These are phyloP conservation scores for Plantago elongata DNA, from an alignment of 257 asterid genomes.

Conservation along the genomic window DNA sequence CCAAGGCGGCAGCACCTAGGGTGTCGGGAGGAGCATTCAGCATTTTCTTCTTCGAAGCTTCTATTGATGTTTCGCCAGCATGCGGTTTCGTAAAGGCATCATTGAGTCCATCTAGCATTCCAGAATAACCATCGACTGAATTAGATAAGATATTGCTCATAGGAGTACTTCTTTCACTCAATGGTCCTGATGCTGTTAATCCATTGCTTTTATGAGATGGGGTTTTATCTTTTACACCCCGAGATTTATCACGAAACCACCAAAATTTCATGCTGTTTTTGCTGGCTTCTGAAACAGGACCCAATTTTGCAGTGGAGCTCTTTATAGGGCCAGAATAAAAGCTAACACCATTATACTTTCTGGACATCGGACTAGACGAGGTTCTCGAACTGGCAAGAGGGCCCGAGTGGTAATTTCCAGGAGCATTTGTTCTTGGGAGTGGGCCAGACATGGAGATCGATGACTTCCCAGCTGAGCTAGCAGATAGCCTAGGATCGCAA, in stretches of 20 bases:
- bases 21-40: slow-evolving; percentile 65
- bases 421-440: slow-evolving; percentile 37
- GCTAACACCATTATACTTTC: slow-evolving; percentile 27
- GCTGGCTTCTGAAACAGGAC: slow-evolving; percentile 38
- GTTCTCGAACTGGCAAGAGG: slow-evolving; percentile 43
- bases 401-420: slow-evolving; percentile 46
- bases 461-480: slow-evolving; percentile 34
- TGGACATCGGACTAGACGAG: slow-evolving; percentile 36
- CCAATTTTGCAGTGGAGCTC: slow-evolving; percentile 39
- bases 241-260: slow-evolving; percentile 57
- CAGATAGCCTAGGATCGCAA: slow-evolving; percentile 44
- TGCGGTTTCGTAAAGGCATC: slow-evolving; percentile 19
- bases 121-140: slow-evolving; percentile 17
- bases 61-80: slow-evolving; percentile 24
- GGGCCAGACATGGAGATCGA: slow-evolving; percentile 64
- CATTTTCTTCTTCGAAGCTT: slow-evolving; percentile 37
- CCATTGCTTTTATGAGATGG: slow-evolving; percentile 29
- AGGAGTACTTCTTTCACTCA: slow-evolving; percentile 36
- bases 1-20: slow-evolving; percentile 81
- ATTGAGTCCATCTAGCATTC: slow-evolving; percentile 22
- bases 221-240: slow-evolving; percentile 28
- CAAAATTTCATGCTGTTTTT: slow-evolving; percentile 44
- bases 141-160: slow-evolving; percentile 17
- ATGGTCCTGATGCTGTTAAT: slow-evolving; percentile 30
- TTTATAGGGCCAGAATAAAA: slow-evolving; percentile 68